A percentile compares a stretch with the other conserved stretches of the same genome.
Evolutionary conservation across 176 grass and related monocot species (phyloP).

Genomic region (Oryza rufipogon): DNA sequence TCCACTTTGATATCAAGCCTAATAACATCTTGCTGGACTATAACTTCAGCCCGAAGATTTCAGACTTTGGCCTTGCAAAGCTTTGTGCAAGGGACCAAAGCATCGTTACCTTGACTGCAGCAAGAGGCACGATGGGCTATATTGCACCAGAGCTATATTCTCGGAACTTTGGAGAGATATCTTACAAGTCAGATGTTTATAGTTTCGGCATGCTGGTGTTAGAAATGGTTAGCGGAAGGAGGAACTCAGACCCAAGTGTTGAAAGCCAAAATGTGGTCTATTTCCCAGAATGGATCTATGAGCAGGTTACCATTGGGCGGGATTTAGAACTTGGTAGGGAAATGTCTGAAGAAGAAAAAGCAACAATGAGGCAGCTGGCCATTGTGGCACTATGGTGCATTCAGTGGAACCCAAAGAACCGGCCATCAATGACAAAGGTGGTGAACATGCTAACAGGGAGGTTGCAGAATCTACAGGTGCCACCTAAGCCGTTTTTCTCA

Average conservation of each 20-base stretch:
- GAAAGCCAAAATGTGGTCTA: constrained; percentile 35
- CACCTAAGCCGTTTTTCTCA: constrained; percentile 53
- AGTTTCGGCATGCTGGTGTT: constrained; percentile 54
- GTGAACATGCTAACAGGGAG: constrained; percentile 63
- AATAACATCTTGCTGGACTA: constrained; percentile 62
- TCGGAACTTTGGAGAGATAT: constrained; percentile 41
- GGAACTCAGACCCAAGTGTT: constrained; percentile 53
- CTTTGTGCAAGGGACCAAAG: constrained; percentile 67
- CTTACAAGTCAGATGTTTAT: constrained; percentile 61
- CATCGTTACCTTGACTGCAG: constrained; percentile 45
- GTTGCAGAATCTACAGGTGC: constrained; percentile 47
- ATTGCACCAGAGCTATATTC: constrained; percentile 56
- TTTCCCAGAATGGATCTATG: constrained; percentile 35
- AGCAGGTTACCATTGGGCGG: no score
- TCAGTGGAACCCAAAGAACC: constrained; percentile 57
- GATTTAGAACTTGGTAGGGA: no score
- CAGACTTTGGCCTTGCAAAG: constrained; percentile 72
- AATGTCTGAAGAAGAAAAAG: constrained; percentile 18
- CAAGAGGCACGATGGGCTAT: constrained; percentile 57
- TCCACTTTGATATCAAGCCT: constrained; percentile 80
- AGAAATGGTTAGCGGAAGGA: constrained; percentile 62
- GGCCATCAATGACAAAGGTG: constrained; percentile 65
- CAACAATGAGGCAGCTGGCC: constrained; percentile 35
- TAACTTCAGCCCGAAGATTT: constrained; percentile 59
- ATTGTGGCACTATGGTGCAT: constrained; percentile 57